These are phyloP conservation scores for Apiospora pterosperma DNA, from an alignment of 2,329 filamentous ascomycete species.

Conservation along the genomic window DNA sequence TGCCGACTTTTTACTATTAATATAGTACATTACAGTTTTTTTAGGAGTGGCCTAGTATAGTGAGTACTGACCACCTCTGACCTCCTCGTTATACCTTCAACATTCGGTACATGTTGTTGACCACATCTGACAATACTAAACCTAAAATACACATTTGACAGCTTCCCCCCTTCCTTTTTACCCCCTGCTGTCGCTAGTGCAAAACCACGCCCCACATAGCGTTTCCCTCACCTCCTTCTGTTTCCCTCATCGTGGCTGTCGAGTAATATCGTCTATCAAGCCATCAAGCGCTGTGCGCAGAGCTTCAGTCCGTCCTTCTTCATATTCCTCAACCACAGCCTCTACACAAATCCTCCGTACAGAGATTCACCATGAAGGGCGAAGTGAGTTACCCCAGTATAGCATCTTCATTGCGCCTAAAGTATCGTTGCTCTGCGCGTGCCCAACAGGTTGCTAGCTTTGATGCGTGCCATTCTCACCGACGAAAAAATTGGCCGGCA, in stretches of 20 bases:
- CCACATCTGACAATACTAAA: neutral
- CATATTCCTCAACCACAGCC: neutral
- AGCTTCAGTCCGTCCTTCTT: slow-evolving; percentile 5
- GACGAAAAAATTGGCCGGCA: neutral
- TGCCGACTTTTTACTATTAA: no score
- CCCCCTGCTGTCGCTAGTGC: neutral
- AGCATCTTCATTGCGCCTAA: slow-evolving; percentile 12
- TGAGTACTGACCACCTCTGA: no score
- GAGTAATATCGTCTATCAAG: neutral
- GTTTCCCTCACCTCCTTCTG: neutral
- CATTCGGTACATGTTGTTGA: neutral
- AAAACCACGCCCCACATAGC: neutral
- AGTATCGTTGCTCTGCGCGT: neutral
- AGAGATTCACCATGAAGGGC: slow-evolving; percentile 48
- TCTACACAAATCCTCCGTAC: neutral
- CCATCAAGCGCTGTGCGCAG: slow-evolving; percentile 13
- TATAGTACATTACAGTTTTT: no score
- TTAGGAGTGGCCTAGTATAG: no score
- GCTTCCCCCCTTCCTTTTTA: neutral
- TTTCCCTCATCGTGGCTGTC: neutral
- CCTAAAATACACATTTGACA: neutral
- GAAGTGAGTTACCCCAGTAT: slow-evolving; percentile 40
- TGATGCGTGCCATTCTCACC: neutral
- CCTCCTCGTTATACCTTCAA: no score
- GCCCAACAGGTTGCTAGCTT: neutral